These are phyloP conservation scores for Taphrina flavorubra DNA, from an alignment of 1,139 yeast genomes.

Conservation along the genomic window DNA sequence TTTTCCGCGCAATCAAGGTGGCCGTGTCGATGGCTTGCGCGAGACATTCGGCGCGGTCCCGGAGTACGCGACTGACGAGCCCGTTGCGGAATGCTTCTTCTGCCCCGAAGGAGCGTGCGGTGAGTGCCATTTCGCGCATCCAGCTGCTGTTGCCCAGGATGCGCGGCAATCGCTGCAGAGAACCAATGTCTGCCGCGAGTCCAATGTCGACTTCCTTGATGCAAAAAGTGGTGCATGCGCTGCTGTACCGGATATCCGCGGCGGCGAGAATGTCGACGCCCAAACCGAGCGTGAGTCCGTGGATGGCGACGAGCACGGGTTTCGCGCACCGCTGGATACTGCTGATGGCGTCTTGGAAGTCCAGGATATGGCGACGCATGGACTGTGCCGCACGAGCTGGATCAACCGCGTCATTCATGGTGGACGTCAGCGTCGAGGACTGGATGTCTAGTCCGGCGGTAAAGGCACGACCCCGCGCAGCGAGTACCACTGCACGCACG, in stretches of 20 bases:
- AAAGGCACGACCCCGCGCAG: slow-evolving; percentile 65
- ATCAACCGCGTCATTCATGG: slow-evolving; percentile 9
- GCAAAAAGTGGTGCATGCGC: slow-evolving; percentile 62
- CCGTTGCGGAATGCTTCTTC: slow-evolving; percentile 66
- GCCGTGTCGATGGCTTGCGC: slow-evolving; percentile 62
- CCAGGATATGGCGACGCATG: slow-evolving; percentile 34
- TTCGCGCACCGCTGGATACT: slow-evolving; percentile 29
- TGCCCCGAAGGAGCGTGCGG: slow-evolving; percentile 64
- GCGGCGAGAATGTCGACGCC: slow-evolving; percentile 71
- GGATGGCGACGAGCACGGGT: slow-evolving; percentile 57
- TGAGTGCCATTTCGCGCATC: slow-evolving; percentile 66
- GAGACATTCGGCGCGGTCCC: slow-evolving; percentile 60
- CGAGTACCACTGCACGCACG: slow-evolving; percentile 64
- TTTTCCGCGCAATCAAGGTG: slow-evolving; percentile 57
- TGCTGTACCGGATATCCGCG: slow-evolving; percentile 64
- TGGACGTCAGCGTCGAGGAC: slow-evolving; percentile 53
- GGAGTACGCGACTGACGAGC: slow-evolving; percentile 57
- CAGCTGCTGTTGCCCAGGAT: slow-evolving; percentile 64
- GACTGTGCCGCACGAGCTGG: slow-evolving; percentile 24
- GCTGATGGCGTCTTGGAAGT: slow-evolving; percentile 39
- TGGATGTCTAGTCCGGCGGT: slow-evolving; percentile 69
- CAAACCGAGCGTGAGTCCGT: slow-evolving; percentile 63
- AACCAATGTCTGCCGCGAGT: slow-evolving; percentile 79
- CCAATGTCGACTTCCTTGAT: slow-evolving; percentile 77
- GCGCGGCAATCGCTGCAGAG: slow-evolving; percentile 66